Percentiles rank a stretch among this genome's conserved stretches.
These are phyloP conservation scores for Yamadazyma spencermartinsiae DNA, from an alignment of 1,139 yeast species.

Conservation along the genomic window DNA sequence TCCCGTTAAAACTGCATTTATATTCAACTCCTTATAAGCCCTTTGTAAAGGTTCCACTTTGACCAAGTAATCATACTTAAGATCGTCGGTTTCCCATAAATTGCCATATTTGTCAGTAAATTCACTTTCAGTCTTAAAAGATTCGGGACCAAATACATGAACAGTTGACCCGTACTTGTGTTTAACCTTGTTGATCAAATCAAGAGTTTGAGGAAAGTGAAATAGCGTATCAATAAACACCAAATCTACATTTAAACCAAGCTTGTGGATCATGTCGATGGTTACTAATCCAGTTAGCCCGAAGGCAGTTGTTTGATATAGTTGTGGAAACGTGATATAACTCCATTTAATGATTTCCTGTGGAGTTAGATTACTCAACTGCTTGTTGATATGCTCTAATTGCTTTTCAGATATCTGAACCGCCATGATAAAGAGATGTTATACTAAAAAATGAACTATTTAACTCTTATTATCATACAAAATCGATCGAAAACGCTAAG, in stretches of 20 bases:
- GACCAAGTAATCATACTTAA: constrained; percentile 78
- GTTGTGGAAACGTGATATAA: constrained; percentile 70
- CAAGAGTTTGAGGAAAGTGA: constrained; percentile 90
- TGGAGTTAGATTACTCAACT: constrained; percentile 58
- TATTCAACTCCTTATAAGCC: constrained; percentile 71
- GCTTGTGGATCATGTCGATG: constrained; percentile 74
- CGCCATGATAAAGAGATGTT: constrained; percentile 6
- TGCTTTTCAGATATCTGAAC: constrained; percentile 34
- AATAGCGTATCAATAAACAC: constrained; percentile 89
- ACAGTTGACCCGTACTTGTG: constrained; percentile 54
- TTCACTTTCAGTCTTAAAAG: constrained; percentile 57
- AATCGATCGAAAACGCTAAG: neutral
- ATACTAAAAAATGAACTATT: neutral
- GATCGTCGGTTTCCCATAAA: constrained; percentile 83
- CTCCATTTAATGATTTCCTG: constrained; percentile 83
- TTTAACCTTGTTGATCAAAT: constrained; percentile 62
- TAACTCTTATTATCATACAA: neutral
- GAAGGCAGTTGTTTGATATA: constrained; percentile 92
- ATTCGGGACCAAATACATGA: constrained; percentile 67
- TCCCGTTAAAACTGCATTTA: constrained; percentile 88
- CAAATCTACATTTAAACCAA: constrained; percentile 61
- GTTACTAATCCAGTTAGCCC: constrained; percentile 92
- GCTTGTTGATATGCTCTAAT: constrained; percentile 61
- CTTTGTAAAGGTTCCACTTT: constrained; percentile 93
- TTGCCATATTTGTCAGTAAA: constrained; percentile 72